Base-by-base conservation (phyloP, 805 yeast species). In the Myxozyma melibiosi region DNA sequence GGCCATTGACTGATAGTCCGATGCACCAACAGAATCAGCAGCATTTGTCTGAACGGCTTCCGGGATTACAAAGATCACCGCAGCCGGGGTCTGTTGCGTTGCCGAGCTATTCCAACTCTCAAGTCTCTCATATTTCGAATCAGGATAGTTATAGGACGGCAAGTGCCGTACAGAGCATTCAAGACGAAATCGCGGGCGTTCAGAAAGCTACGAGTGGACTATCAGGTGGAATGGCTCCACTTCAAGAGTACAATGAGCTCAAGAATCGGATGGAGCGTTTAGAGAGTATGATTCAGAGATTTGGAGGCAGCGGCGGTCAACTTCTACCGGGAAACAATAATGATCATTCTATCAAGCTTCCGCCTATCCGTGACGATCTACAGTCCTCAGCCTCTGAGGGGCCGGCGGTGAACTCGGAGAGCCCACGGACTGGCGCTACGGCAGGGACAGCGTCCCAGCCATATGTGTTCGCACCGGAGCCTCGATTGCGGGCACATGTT, bases 221-320 rank as follows among this genome's bases (percentile, higher is more conserved):
- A n/a, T 8, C 38, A n/a, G 38, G 24, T 18, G 22, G 37, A 1
- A 41, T 38, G 0, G 18, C 41, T 7, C 34, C 55, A 2, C 16
- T 40, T 2, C 40, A 14, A 14, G 63, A 56, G 24, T 57, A 45
- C 34, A 31, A 14, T n/a, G 63, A 59, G 16, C 46, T 56, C 9
- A 56, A 52, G 38, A n/a, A 20, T 11, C 44, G 63, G 4, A 59
- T 59, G 58, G 63, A 40, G 18, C 38, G 57, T 8, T 35, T 58
- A 7, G 63, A 56, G 37, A 30, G 34, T 13, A 22, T 58, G 40
- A 28, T 54, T 4, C 47, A 28, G 16, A 25, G 31, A 13, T 37
- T 25, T n/a, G 48, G 43, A 6, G 31, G 22, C 2, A 30, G 16
- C 16, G 50, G 22, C 3, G 40, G 27, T 24, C 40, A 45, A n/a